Evolutionary conservation across 768 basidiomycete genomes (phyloP).

Genomic region (Lactifluus hygrophoroides): DNA sequence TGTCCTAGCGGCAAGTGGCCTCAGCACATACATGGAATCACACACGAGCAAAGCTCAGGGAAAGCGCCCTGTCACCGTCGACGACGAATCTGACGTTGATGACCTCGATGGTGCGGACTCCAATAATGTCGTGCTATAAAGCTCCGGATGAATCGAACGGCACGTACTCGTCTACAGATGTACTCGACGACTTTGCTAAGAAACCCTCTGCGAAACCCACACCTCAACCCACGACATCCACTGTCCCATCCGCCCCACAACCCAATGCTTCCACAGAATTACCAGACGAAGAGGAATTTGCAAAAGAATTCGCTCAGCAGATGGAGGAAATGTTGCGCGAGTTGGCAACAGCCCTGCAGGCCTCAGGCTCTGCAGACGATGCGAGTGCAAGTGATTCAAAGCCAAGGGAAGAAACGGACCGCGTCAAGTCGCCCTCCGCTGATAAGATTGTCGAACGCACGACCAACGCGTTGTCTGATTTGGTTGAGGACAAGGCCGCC

Average conservation of each 20-base stretch:
- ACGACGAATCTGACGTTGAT: slow-evolving; percentile 51
- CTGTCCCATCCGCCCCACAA: slow-evolving; percentile 18
- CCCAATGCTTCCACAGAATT: slow-evolving; percentile 17
- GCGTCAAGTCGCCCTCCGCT: slow-evolving; percentile 40
- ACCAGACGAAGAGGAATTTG: slow-evolving; percentile 27
- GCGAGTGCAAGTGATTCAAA: slow-evolving; percentile 13
- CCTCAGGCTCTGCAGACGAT: slow-evolving; percentile 5
- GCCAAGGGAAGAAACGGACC: slow-evolving; percentile 26
- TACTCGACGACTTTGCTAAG: slow-evolving; percentile 38
- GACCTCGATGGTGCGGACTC: slow-evolving; percentile 49
- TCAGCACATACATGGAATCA: slow-evolving; percentile 1
- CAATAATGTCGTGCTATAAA: background rate
- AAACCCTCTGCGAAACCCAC: slow-evolving; percentile 20
- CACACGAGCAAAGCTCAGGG: background rate
- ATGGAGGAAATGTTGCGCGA: slow-evolving; percentile 41
- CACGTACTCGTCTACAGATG: slow-evolving; percentile 29
- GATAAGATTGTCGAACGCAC: slow-evolving; percentile 58
- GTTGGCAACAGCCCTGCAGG: slow-evolving; percentile 25
- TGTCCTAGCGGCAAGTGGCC: background rate
- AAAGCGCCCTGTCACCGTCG: slow-evolving; percentile 3
- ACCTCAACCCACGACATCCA: slow-evolving; percentile 15
- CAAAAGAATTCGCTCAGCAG: slow-evolving; percentile 32
- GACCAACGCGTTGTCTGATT: slow-evolving; percentile 29
- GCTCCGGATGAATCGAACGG: background rate
- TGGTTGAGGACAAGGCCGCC: slow-evolving; percentile 2